Evolutionary conservation across 192 early-diverging fungal species (phyloP).

Genomic region (Polychytrium aggregatum): DNA sequence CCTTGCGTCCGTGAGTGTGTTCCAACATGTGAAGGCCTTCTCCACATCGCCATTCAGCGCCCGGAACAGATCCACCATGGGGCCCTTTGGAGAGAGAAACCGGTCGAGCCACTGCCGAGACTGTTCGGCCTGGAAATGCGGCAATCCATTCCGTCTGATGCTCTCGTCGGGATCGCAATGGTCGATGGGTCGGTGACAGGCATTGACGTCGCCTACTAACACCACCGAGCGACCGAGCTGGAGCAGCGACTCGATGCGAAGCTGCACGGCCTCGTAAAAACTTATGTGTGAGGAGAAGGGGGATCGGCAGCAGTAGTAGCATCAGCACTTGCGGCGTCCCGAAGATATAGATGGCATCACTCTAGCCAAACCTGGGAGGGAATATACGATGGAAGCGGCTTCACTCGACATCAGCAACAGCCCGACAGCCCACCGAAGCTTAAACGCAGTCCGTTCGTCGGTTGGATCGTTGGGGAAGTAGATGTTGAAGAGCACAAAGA

Average conservation of each 20-base stretch:
- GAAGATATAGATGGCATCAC: constrained; percentile 42
- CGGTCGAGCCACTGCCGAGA: constrained; percentile 55
- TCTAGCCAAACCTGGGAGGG: not conserved
- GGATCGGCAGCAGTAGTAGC: constrained; percentile 2
- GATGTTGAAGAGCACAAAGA: constrained; percentile 65
- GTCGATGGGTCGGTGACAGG: constrained; percentile 51
- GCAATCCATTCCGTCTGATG: constrained; percentile 38
- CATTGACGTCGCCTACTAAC: constrained; percentile 51
- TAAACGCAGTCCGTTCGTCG: constrained; percentile 7
- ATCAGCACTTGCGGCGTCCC: constrained; percentile 43
- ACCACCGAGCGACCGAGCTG: constrained; percentile 43
- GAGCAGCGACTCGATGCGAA: constrained; percentile 34
- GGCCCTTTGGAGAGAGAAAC: constrained; percentile 44
- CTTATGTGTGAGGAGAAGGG: constrained; percentile 1
- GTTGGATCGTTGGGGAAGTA: not conserved
- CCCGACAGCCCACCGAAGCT: constrained; percentile 1
- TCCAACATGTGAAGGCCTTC: constrained; percentile 58
- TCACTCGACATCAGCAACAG: not conserved
- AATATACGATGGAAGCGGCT: not conserved
- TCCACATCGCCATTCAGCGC: constrained; percentile 41
- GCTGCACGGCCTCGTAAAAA: constrained; percentile 20
- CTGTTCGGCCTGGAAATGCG: constrained; percentile 41
- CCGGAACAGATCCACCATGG: constrained; percentile 56
- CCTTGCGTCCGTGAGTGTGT: constrained; percentile 59
- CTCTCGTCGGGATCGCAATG: constrained; percentile 58